Conservation (phyloP, 441 rosid species). For the Codiaeum variegatum region DNA sequence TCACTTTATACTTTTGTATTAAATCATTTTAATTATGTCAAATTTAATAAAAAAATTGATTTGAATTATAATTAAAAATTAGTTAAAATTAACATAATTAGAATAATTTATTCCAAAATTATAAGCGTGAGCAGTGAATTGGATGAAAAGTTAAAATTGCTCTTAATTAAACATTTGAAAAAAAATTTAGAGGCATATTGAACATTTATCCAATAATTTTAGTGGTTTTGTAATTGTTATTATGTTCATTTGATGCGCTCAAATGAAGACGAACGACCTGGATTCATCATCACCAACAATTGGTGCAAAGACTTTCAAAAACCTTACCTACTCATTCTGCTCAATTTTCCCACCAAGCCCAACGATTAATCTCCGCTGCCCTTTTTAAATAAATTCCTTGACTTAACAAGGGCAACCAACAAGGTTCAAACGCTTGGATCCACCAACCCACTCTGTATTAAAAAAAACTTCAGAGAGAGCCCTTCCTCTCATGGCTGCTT, state of each 20-base stretch:
- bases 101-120: too few relatives aligned
- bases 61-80: too few relatives aligned
- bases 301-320: neutral
- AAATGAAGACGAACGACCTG: neutral
- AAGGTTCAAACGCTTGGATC: neutral
- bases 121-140: too few relatives aligned
- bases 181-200: too few relatives aligned
- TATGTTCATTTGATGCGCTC: neutral
- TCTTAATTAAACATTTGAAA: too few relatives aligned
- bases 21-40: too few relatives aligned
- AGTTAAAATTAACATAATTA: too few relatives aligned
- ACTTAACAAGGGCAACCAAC: neutral
- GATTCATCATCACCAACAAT: neutral
- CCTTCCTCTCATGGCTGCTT: slow-evolving; percentile 18
- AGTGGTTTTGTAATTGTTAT: too few relatives aligned
- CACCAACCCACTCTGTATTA: neutral
- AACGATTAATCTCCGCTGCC: neutral
- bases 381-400: neutral
- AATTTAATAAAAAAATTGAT: too few relatives aligned
- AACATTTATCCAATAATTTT: too few relatives aligned
- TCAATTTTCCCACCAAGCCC: slow-evolving; percentile 10
- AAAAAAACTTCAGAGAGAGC: neutral
- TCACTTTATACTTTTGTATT: too few relatives aligned
- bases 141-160: too few relatives aligned
- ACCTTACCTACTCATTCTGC: neutral